Evolutionary conservation across 2,329 filamentous ascomycete species (phyloP).

Genomic region (Xylaria sp.): DNA sequence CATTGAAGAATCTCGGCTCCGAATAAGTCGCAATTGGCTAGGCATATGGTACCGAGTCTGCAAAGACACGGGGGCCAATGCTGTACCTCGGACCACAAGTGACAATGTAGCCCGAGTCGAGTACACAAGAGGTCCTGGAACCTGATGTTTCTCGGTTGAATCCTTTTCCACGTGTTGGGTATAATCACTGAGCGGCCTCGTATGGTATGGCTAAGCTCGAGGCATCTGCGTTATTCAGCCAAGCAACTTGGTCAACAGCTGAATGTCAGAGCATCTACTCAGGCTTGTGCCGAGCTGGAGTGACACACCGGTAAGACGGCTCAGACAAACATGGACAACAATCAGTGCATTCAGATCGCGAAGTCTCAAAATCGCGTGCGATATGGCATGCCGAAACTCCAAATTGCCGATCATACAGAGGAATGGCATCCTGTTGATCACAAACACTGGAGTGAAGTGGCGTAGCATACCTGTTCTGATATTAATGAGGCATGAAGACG

Average conservation of each 20-base stretch:
- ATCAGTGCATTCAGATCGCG: background rate
- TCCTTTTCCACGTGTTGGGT: background rate
- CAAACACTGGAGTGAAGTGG: background rate
- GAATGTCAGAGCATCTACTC: background rate
- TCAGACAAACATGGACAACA: background rate
- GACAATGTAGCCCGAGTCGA: background rate
- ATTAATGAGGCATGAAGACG: background rate
- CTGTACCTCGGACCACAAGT: conserved; percentile 1
- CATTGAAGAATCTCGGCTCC: background rate
- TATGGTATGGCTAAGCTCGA: background rate
- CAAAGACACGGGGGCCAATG: background rate
- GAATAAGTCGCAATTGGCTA: background rate
- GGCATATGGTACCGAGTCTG: background rate
- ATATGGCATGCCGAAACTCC: background rate
- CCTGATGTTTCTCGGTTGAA: background rate
- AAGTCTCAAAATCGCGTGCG: background rate
- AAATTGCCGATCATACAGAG: no score
- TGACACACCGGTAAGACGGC: background rate
- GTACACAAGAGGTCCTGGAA: background rate
- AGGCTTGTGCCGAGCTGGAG: background rate
- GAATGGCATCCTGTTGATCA: background rate
- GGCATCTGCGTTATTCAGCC: background rate
- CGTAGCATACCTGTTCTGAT: background rate
- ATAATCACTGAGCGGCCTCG: background rate
- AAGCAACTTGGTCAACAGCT: background rate